Evolutionary conservation across 1,284 basidiomycete species (phyloP), one percentile per base, ranked within the genome.

Genomic region (Rhodotorula sp.): DNA sequence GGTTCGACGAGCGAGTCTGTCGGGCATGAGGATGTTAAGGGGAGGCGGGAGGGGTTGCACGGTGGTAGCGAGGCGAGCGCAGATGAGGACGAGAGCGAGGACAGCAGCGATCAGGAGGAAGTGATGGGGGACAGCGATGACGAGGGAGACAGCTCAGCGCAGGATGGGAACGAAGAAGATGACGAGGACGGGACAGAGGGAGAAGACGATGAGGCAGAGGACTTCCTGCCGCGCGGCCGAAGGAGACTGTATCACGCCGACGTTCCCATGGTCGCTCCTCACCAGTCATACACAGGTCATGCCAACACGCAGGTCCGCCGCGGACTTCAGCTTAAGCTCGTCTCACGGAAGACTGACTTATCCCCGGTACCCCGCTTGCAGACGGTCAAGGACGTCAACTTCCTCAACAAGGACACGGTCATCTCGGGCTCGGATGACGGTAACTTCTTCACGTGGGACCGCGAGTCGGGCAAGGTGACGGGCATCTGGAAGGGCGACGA

Each of bases 381-480:
- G 73, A 97, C 94, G 0, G 87, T 94, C 65, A 97, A 96, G 80
- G 94, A 96, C 79, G 92, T 90, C 74, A 79, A 87, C 78, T 62
- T 59, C 52, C n/a, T 92, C 77, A 80, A 93, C 47, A 92, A 91
- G 0, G 86, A 88, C 7, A 87, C 92, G 78, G 85, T 96, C 46
- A 83, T 87, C 13, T 92, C 90, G n/a, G 94, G 94, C 7, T 91
- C 89, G 0, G 94, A 97, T 78, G 92, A 94, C 77, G 94, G 84
- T 8, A 82, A 83, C 71, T 83, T 81, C 70, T 85, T 96, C 79
- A 83, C 94, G 16, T 97, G 91, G 91, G 83, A 87, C 71, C 94
- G 93, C 78, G 79, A 82, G 20, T 85, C 84, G 7, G 87, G 86
- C 1, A 79, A 81, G 30, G 79, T 94, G 18, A 84, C 87, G 68